A percentile compares a stretch with the other conserved stretches of the same genome.
Conservation (phyloP, 352 stramenopile species). For the Phytophthora macrochlamydospora region DNA sequence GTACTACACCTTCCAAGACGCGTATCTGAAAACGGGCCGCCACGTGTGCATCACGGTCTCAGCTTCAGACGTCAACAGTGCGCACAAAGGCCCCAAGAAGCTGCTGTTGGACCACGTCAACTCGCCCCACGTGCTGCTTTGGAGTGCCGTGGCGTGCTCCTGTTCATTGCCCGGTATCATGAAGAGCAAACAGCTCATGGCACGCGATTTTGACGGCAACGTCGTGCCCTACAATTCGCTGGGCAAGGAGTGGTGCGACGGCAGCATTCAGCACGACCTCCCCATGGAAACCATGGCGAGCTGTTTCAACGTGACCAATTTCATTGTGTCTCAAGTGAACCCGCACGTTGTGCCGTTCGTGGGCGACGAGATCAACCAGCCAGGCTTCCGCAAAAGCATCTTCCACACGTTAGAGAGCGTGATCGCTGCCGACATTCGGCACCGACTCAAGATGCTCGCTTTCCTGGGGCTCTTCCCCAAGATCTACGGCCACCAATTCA, state of each 20-base stretch:
- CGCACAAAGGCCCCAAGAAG: slow-evolving; percentile 76
- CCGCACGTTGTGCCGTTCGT: slow-evolving; percentile 93
- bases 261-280: slow-evolving; percentile 91
- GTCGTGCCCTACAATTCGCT: slow-evolving; percentile 92
- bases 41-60: slow-evolving; percentile 96
- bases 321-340: slow-evolving; percentile 91
- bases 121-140: slow-evolving; percentile 92
- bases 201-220: slow-evolving; percentile 80
- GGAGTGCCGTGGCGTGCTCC: slow-evolving; percentile 89
- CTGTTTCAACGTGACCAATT: slow-evolving; percentile 94
- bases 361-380: slow-evolving; percentile 87
- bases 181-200: slow-evolving; percentile 89
- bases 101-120: slow-evolving; percentile 94
- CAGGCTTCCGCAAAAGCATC: slow-evolving; percentile 65
- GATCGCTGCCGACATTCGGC: slow-evolving; percentile 71
- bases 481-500: slow-evolving; percentile 84
- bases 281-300: slow-evolving; percentile 94
- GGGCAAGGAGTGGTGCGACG: slow-evolving; percentile 94
- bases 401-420: slow-evolving; percentile 87
- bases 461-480: slow-evolving; percentile 88
- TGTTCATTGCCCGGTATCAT: slow-evolving; percentile 94
- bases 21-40: slow-evolving; percentile 91
- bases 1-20: slow-evolving; percentile 94
- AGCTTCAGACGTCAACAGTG: slow-evolving; percentile 86
- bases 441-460: slow-evolving; percentile 75